Evolutionary conservation across 371 early-diverging fungal genomes (phyloP), one percentile per base, ranked within the genome.

Genomic region (Enteropsectra breve): DNA sequence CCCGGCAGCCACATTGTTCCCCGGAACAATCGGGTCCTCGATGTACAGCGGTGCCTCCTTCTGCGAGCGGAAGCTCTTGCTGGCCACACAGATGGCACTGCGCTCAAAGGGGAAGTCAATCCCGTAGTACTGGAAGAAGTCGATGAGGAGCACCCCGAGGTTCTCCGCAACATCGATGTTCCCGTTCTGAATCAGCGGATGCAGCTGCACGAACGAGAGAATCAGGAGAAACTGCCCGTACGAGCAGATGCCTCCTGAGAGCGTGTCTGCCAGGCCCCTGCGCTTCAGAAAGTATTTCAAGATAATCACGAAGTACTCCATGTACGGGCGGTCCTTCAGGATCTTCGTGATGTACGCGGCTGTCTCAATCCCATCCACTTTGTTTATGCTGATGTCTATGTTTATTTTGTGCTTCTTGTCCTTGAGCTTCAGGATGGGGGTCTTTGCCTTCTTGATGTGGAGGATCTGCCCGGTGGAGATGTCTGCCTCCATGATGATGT

Each of bases 41-140:
- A 77, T 74, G 13, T 52, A 69, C 1, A 66, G 26, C 26, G 5
- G 18, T 1, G 21, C 29, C 47, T 47, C 46, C 18, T 4, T 40
- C 43, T 75, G 66, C 26, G 2, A 37, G 30, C 40, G 47, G 46
- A 68, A 75, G 36, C 33, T 46, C 2, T 21, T 34, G 36, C 43
- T 57, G 13, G 43, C 46, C 1, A 55, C 29, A 32, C 37, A 26
- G 52, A 74, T 66, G 32, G 21, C 32, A 36, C 59, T 56, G 21
- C 36, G 38, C 48, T 62, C 40, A 43, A 38, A 73, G n/a, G 47
- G 47, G 34, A 75, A 68, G 21, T 68, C 52, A 1, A 55, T 50
- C 45, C 94, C 95, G 74, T 91, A 97, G 18, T 91, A 81, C 70
- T 93, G 89, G 32, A 97, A 84, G 63, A 93, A 90, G 72, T 97